These are phyloP conservation scores for Zelonia costaricensis DNA, from an alignment of 208 protist species.

Conservation along the genomic window DNA sequence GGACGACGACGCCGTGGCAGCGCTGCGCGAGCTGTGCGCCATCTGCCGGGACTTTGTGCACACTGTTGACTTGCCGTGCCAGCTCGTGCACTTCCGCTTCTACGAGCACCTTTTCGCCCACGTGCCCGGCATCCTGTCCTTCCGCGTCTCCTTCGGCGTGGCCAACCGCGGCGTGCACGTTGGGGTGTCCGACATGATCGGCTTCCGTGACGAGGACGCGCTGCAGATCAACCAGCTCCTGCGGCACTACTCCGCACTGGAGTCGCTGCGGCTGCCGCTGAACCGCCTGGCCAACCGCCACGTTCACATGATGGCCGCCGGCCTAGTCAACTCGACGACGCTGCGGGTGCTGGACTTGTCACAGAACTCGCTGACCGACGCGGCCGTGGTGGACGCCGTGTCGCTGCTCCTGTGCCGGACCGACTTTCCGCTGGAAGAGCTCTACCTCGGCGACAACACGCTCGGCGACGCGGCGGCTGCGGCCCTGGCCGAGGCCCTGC, in stretches of 20 bases:
- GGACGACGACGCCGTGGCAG: slow-evolving; percentile 23
- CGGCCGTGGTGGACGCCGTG: slow-evolving; percentile 50
- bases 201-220: slow-evolving; percentile 79
- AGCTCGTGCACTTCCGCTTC: slow-evolving; percentile 69
- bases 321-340: slow-evolving; percentile 55
- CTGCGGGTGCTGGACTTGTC: slow-evolving; percentile 85
- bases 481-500: slow-evolving; percentile 68
- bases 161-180: slow-evolving; percentile 58
- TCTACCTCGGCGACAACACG: slow-evolving; percentile 81
- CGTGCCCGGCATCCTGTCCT: slow-evolving; percentile 57
- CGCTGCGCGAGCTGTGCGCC: slow-evolving; percentile 59
- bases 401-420: slow-evolving; percentile 66
- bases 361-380: slow-evolving; percentile 79
- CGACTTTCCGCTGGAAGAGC: slow-evolving; percentile 68
- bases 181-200: slow-evolving; percentile 63
- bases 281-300: slow-evolving; percentile 65
- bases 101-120: slow-evolving; percentile 70
- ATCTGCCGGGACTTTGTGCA: slow-evolving; percentile 77
- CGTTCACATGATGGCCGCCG: slow-evolving; percentile 58
- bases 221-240: slow-evolving; percentile 57
- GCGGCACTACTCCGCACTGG: slow-evolving; percentile 42
- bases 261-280: slow-evolving; percentile 60
- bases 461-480: slow-evolving; percentile 58
- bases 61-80: slow-evolving; percentile 63
- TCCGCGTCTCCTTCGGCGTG: slow-evolving; percentile 81